Evolutionary conservation across 1,284 basidiomycete species (phyloP).

Genomic region (Exsudoporus floridanus): DNA sequence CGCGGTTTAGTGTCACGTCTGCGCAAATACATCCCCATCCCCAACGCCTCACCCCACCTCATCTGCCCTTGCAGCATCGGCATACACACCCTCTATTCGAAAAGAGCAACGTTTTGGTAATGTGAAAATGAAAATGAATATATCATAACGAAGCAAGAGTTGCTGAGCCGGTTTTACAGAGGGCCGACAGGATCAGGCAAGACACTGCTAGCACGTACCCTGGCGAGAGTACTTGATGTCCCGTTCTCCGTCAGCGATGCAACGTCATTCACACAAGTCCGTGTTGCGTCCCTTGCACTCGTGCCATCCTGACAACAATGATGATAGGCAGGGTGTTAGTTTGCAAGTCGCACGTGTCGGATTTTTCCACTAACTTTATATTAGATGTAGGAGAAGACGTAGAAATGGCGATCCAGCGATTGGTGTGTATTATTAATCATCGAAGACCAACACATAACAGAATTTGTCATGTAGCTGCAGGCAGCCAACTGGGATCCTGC

Average conservation of each 20-base stretch:
- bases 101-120: conserved; percentile 90
- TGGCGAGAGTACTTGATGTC: conserved; percentile 85
- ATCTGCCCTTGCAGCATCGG: conserved; percentile 43
- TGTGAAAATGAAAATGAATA: conserved; percentile 42
- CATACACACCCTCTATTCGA: conserved; percentile 67
- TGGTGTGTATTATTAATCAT: conserved; percentile 47
- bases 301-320: conserved; percentile 9
- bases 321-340: conserved; percentile 74
- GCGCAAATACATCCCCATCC: conserved; percentile 59
- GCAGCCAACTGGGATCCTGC: conserved; percentile 85
- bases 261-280: conserved; percentile 79
- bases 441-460: background rate
- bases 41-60: conserved; percentile 37
- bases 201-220: conserved; percentile 80
- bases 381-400: conserved; percentile 94
- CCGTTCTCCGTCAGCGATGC: conserved; percentile 89
- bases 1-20: conserved; percentile 42
- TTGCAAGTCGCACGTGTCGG: conserved; percentile 2
- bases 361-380: conserved; percentile 13
- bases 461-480: conserved; percentile 55
- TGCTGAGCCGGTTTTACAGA: conserved; percentile 39
- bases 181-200: conserved; percentile 88
- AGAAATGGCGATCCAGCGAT: conserved; percentile 82
- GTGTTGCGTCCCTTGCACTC: conserved; percentile 17
- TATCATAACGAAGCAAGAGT: conserved; percentile 1